Percentiles rank a stretch among this genome's conserved stretches.
Conservation (phyloP, 1,284 basidiomycete species). For the Apiotrichum porosum region DNA sequence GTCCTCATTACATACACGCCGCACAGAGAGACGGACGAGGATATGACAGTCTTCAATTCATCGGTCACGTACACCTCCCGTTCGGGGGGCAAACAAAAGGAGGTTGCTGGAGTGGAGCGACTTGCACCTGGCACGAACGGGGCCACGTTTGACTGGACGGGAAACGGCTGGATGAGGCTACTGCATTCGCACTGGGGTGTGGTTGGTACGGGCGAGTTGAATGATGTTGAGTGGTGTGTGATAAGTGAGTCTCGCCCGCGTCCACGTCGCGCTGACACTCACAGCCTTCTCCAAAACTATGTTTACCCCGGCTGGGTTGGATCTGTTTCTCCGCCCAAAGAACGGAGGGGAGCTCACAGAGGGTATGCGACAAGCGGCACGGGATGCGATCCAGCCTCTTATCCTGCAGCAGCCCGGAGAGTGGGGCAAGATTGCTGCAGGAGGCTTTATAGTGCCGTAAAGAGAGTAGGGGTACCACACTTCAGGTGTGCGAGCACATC, state of each 20-base stretch:
- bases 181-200: slow-evolving; percentile 55
- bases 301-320: background rate
- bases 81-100: slow-evolving; percentile 30
- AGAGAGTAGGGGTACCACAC: no score
- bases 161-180: slow-evolving; percentile 51
- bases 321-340: background rate
- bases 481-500: no score
- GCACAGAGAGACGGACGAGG: slow-evolving; percentile 9
- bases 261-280: no score
- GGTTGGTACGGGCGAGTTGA: slow-evolving; percentile 47
- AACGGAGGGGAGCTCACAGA: background rate
- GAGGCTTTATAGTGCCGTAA: no score
- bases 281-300: no score
- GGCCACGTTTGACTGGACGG: slow-evolving; percentile 53
- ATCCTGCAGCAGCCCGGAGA: no score
- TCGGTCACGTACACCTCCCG: slow-evolving; percentile 43
- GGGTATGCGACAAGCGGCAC: no score
- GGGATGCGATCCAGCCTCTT: no score
- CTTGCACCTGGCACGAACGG: slow-evolving; percentile 21
- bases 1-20: slow-evolving; percentile 52
- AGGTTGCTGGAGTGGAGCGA: slow-evolving; percentile 22
- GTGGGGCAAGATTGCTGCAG: no score
- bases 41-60: slow-evolving; percentile 45
- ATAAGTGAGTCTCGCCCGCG: slow-evolving; percentile 49
- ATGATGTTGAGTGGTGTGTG: slow-evolving; percentile 50